Evolutionary conservation across 345 rosid species (phyloP).

Genomic region (Orychophragmus violaceus): DNA sequence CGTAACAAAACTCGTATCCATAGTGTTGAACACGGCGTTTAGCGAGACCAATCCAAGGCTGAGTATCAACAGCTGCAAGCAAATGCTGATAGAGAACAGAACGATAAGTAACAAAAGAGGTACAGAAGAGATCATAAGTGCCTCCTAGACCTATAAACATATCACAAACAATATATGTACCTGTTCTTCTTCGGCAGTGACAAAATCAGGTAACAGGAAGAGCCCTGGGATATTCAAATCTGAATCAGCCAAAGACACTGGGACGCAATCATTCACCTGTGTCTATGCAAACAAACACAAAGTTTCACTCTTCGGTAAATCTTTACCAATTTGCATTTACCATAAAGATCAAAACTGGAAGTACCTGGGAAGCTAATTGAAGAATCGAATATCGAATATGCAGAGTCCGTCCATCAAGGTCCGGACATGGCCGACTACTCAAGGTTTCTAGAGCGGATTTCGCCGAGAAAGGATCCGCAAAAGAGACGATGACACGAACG

Average conservation of each 20-base stretch:
- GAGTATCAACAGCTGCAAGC: constrained; percentile 72
- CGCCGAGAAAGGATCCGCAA: constrained; percentile 42
- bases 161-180: constrained; percentile 30
- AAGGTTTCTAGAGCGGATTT: constrained; percentile 52
- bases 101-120: neutral
- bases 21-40: constrained; percentile 95
- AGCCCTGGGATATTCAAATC: constrained; percentile 83
- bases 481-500: constrained; percentile 73
- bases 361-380: constrained; percentile 48
- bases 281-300: constrained; percentile 10
- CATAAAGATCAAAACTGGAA: constrained; percentile 10
- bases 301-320: neutral
- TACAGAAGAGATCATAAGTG: neutral
- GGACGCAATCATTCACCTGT: constrained; percentile 40
- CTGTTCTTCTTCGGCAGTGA: constrained; percentile 61
- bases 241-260: constrained; percentile 49
- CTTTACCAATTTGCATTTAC: neutral
- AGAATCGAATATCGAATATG: constrained; percentile 69
- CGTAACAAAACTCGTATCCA: constrained; percentile 86
- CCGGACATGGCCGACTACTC: constrained; percentile 50
- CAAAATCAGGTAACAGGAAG: constrained; percentile 54
- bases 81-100: constrained; percentile 42
- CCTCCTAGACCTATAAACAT: neutral
- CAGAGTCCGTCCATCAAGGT: constrained; percentile 57
- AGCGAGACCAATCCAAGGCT: constrained; percentile 69